Evolutionary conservation across 768 basidiomycete species (phyloP), one percentile per base, ranked within the genome.

Genomic region (Clitopilus hobsonii): DNA sequence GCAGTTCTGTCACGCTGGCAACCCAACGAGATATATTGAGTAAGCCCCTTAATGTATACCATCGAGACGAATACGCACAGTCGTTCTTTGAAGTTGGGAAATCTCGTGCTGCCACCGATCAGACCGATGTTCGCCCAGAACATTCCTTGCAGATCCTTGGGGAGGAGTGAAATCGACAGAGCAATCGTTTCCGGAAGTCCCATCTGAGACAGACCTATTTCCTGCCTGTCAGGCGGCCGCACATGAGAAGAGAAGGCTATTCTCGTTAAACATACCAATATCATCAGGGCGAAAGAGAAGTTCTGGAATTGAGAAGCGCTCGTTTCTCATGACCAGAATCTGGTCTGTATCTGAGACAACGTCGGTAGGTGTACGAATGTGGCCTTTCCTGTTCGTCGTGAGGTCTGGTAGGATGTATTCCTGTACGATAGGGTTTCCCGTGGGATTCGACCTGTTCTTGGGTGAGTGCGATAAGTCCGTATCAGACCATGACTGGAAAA

Each of bases 71-170:
- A 49, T 30, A 69, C 89, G 68, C 69, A 96, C 94, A 98, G 69
- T 72, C 95, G 74, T 51, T 78, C 70, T 20, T 79, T 78, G 61
- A 98, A 88, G 5, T 88, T 89, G 38, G 83, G 76, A 60, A 94
- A 84, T 61, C 81, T 82, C 14, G 84, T 83, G 68, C 82, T 88
- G 13, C 95, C 95, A 49, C 95, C 95, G 63, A 94, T 83, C 59
- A 96, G 71, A 11, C 89, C 90, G 57, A 98, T 94, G 68, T 98
- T 92, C 28, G 85, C 84, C 94, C 94, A 98, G 70, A 94, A 97
- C 88, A 98, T 84, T 28, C 92, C 94, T 60, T 86, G 91, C 23
- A 95, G 62, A 62, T 95, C 92, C 51, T 78, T 73, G 0, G 92
- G 91, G 56, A 98, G 82, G 26, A 80, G 70, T 0, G 80, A 75